Evolutionary conservation across 306 rosid genomes (phyloP).

Genomic region (Mimosa bimucronata): DNA sequence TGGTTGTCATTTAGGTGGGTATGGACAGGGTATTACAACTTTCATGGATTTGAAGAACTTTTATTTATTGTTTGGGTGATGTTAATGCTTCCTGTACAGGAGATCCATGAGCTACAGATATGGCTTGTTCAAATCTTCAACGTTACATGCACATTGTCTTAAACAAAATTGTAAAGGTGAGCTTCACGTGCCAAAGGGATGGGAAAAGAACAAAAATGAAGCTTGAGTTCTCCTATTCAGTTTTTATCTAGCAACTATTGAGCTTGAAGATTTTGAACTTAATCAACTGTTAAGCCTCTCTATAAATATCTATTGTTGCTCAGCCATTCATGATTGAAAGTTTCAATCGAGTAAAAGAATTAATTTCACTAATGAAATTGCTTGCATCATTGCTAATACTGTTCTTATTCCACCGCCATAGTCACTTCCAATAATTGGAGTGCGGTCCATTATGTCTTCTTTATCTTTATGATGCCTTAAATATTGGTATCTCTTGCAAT

Average conservation of each 20-base stretch:
- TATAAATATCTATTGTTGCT: too few relatives aligned
- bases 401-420: constrained; percentile 18
- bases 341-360: not conserved
- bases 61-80: not conserved
- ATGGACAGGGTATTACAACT: not conserved
- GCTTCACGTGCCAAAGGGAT: constrained; percentile 20
- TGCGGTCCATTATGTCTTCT: constrained; percentile 1
- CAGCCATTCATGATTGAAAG: not conserved
- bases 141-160: constrained; percentile 39
- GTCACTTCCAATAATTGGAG: constrained; percentile 10
- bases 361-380: not conserved
- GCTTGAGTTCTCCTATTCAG: not conserved
- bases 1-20: not conserved
- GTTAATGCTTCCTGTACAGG: constrained; percentile 51
- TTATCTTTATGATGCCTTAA: constrained; percentile 5
- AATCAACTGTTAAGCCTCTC: not conserved
- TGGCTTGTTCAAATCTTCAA: constrained; percentile 52
- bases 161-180: constrained; percentile 51
- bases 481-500: constrained; percentile 3
- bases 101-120: constrained; percentile 45
- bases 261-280: not conserved
- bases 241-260: not conserved
- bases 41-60: not conserved
- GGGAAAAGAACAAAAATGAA: not conserved
- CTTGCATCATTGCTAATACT: constrained; percentile 20